Base-by-base conservation (phyloP, 2,329 filamentous ascomycete genomes). In the Stemphylium beticola region DNA sequence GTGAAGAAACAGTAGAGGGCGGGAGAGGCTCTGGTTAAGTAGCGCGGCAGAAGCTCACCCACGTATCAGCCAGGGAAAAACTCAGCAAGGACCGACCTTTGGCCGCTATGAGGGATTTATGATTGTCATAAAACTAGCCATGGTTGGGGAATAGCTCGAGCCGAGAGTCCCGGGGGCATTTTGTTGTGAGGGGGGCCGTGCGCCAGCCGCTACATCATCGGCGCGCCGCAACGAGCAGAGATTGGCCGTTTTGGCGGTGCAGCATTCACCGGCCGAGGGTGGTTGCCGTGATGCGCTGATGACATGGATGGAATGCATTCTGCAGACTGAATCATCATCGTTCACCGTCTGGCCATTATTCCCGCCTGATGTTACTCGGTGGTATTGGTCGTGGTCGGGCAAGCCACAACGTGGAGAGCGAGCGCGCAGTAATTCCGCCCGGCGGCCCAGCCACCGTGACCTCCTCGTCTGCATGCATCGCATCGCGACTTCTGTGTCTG, bases 61-160 rank as follows among this genome's bases (percentile, higher is more conserved):
- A 48, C 48, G 55, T 44, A 41, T 52, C 43, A 52, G 55, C 63
- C 65, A 66, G 62, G 64, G 60, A 68, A 68, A 67, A 67, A 66
- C 64, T 67, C 58, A 62, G 60, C 54, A 47, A 55, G 60, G 54
- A 60, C 59, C 57, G 60, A 57, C 54, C 55, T 55, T 58, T 55
- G 52, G 55, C 55, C 53, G 53, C 55, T 55, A 55, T 58, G 55
- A 50, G 55, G 47, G 55, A 58, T 58, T 58, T 58, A 55, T 55
- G 53, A 55, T 58, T 55, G 47, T 55, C 53, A 38, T 39, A 47
- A 56, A 49, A 45, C 59, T 62, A 60, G 54, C 54, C 45, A 33
- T 52, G 52, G 57, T 52, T 52, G 51, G 54, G 49, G 46, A 14
- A 5, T 55, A 55, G 53, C 36, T 34, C 51, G 58, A 59, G 55